Base-by-base conservation (phyloP, 1,284 basidiomycete species). In the Pascua guehoae region DNA sequence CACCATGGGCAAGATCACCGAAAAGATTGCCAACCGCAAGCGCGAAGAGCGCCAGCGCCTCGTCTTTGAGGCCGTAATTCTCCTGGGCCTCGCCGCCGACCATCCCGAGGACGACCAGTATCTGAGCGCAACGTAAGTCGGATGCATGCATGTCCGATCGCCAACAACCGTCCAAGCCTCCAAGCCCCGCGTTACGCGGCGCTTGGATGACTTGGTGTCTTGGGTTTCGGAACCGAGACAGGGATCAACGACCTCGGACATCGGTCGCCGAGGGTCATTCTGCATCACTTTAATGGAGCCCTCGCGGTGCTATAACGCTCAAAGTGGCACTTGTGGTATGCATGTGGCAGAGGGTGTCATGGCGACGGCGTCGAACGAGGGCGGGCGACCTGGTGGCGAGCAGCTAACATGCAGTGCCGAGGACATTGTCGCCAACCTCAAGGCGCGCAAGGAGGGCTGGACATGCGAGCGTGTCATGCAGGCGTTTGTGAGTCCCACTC, bases 341-440 rank as follows among this genome's bases (percentile, higher is more conserved):
- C 24, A 4, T 32, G 24, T 32, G 24, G 7, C 24, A 32, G 24
- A 32, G n/a, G n/a, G n/a, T 32, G 24, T 7, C 24, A 4, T 32
- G n/a, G n/a, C 7, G 24, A 32, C 24, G 24, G 24, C 24, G 7
- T 3, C 24, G 24, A 32, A 32, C 24, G 24, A 32, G 24, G 24
- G 24, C 24, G 24, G 24, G n/a, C n/a, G n/a, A n/a, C 16, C 15
- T 41, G 15, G 42, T 7, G 32, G n/a, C 24, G 41, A 42, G 12
- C 42, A 37, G 41, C 53, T 60, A 15, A 51, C 32, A 12, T 40
- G 4, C 56, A 72, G 71, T 4, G 62, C 71, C 0, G 52, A 57
- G 38, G 43, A 63, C 15, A 67, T 71, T 10, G 71, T 73, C 2
- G 46, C 51, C n/a, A 63, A 65, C 43, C 59, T 74, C 46, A 70